Evolutionary conservation across 2,329 filamentous ascomycete species (phyloP), one percentile per base, ranked within the genome.

Genomic region (Blastomyces emzantsi): DNA sequence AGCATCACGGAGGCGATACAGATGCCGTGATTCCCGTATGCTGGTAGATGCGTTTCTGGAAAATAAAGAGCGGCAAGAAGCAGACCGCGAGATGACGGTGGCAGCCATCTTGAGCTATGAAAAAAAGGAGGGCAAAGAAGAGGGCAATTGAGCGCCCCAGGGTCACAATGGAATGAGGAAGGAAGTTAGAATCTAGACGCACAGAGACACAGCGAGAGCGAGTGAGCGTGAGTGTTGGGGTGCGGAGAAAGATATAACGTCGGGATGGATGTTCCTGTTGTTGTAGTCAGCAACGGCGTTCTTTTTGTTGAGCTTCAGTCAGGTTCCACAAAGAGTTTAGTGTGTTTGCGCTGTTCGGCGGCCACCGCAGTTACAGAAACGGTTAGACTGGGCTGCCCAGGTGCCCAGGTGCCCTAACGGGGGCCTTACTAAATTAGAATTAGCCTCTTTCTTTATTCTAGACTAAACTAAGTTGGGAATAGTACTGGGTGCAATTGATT

Each of bases 71-170:
- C 76, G 75, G 70, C 75, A 74, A 67, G 75, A 74, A 64, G 73
- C 74, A 71, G 78, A 76, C 74, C 78, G 78, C 69, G 79, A 74
- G 67, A 79, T 73, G 71, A 73, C 74, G 70, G 76, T 75, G 71
- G 83, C 81, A 75, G 83, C 82, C 83, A 85, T 85, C 74, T 76
- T 80, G 43, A 47, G 41, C n/a, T 25, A 39, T 30, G 45, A 41
- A 33, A 39, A 39, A 60, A 19, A 30, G 11, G 19, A 36, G 17
- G 25, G 25, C 3, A 15, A 30, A 28, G 13, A 30, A 19, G 49
- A 45, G 28, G 49, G 51, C 61, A 62, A 62, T 61, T 61, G 60
- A 61, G 47, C 17, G 43, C 58, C 58, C 58, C 45, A 9, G 7
- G 13, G 22, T 36, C 41, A 60, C 60, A 61, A 30, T 17, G 22